These are phyloP conservation scores for Pseudohalonectria lignicola DNA, from an alignment of 2,329 filamentous ascomycete species.

Conservation along the genomic window DNA sequence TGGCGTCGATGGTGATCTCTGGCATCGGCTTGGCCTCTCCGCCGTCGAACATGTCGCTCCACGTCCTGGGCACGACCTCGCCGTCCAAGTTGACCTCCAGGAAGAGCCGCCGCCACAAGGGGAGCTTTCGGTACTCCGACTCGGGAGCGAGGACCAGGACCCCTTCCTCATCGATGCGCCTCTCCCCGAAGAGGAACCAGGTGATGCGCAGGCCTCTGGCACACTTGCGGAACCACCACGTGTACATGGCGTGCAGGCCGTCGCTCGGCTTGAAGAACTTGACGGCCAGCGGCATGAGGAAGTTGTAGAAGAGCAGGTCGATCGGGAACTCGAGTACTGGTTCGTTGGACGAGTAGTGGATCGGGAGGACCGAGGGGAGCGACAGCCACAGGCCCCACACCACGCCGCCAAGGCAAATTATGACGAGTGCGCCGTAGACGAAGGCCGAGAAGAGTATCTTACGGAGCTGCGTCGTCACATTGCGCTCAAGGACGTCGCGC, in stretches of 20 bases:
- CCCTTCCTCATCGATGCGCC: conserved; percentile 73
- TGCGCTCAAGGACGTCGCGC: conserved; percentile 88
- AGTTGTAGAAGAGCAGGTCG: conserved; percentile 93
- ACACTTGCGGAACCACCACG: conserved; percentile 91
- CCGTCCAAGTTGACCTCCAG: conserved; percentile 31
- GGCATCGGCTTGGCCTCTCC: conserved; percentile 31
- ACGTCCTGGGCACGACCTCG: conserved; percentile 40
- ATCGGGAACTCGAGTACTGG: conserved; percentile 90
- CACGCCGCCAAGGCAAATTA: conserved; percentile 87
- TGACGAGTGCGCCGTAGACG: conserved; percentile 87
- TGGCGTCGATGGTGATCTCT: conserved; percentile 22
- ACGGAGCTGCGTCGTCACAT: conserved; percentile 80
- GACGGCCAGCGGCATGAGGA: conserved; percentile 80
- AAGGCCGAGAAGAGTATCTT: conserved; percentile 96
- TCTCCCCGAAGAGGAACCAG: conserved; percentile 86
- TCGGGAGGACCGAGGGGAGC: conserved; percentile 65
- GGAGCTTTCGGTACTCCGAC: conserved; percentile 18
- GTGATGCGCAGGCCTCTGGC: conserved; percentile 71
- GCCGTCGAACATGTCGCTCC: conserved; percentile 42
- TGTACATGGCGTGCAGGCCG: conserved; percentile 73
- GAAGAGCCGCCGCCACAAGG: conserved; percentile 30
- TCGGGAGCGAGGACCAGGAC: conserved; percentile 34
- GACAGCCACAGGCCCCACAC: conserved; percentile 76
- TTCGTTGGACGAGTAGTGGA: conserved; percentile 88
- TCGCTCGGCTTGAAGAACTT: conserved; percentile 78